These are phyloP conservation scores for Penicillium rolfsii DNA, from an alignment of 2,329 filamentous ascomycete genomes.

Conservation along the genomic window DNA sequence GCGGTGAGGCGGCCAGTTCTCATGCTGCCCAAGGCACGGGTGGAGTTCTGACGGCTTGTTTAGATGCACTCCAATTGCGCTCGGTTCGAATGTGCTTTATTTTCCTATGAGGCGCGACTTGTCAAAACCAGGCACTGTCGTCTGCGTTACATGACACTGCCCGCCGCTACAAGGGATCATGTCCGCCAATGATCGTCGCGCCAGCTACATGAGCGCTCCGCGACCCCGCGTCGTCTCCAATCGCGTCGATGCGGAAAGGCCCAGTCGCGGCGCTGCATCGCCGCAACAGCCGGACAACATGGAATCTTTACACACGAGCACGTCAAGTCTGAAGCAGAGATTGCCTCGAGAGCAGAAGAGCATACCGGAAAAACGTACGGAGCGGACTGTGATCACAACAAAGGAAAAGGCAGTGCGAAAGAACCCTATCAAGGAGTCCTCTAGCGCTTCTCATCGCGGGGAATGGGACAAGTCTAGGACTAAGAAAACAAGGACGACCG, in stretches of 20 bases:
- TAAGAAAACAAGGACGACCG: conserved; percentile 32
- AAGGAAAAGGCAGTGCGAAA: conserved; percentile 64
- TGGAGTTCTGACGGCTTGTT: conserved; percentile 18
- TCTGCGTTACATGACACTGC: conserved; percentile 30
- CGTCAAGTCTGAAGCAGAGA: conserved; percentile 37
- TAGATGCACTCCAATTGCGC: conserved; percentile 15
- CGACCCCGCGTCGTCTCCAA: conserved; percentile 47
- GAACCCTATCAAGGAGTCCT: conserved; percentile 57
- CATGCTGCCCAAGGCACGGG: conserved; percentile 17
- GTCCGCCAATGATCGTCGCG: conserved; percentile 46
- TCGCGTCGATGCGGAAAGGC: conserved; percentile 43
- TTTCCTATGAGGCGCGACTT: conserved; percentile 6
- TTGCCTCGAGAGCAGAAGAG: conserved; percentile 40
- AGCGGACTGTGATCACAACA: conserved; percentile 58
- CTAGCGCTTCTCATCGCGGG: conserved; percentile 36
- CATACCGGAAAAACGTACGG: conserved; percentile 45
- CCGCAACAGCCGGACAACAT: conserved; percentile 37
- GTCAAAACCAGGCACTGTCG: not conserved
- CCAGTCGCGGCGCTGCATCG: conserved; percentile 34
- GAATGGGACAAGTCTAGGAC: conserved; percentile 41
- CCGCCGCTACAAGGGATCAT: conserved; percentile 36
- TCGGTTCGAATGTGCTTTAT: conserved; percentile 1
- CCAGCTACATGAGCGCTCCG: conserved; percentile 43
- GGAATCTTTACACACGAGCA: conserved; percentile 37
- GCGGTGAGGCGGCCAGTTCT: conserved; percentile 19